phyloP scores from a whole-genome alignment of 306 rosid species.

The Inga leiocalycina region DNA sequence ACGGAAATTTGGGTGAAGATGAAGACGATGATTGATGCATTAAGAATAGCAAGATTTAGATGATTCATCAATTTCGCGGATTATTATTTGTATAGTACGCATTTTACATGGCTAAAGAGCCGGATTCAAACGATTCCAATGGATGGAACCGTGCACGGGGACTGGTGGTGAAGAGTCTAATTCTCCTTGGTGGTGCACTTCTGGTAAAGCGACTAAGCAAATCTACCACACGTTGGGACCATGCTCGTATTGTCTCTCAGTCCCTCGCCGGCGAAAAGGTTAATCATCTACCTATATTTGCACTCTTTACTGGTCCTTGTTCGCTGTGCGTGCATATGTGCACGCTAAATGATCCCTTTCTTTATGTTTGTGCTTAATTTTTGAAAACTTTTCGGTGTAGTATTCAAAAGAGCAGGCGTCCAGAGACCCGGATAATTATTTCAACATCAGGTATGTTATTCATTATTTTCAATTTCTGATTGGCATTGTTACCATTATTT shows the following conservation, averaged over 20 bases:
- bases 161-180: constrained; percentile 62
- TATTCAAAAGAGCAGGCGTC: constrained; percentile 91
- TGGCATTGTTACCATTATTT: neutral
- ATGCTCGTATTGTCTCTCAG: constrained; percentile 73
- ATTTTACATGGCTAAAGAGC: constrained; percentile 50
- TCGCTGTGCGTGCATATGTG: neutral
- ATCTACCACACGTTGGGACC: constrained; percentile 99
- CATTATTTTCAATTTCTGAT: neutral
- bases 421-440: constrained; percentile 89
- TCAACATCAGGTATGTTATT: constrained; percentile 71
- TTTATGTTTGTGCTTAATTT: neutral
- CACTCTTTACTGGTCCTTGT: neutral
- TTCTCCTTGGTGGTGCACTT: constrained; percentile 85
- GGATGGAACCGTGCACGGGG: constrained; percentile 81
- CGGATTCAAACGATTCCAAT: constrained; percentile 45
- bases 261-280: constrained; percentile 93
- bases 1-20: neutral
- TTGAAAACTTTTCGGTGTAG: constrained; percentile 35
- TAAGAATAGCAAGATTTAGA: neutral
- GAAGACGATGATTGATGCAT: neutral
- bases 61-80: neutral
- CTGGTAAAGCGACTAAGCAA: constrained; percentile 87
- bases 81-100: neutral
- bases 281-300: neutral
- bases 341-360: neutral